Conservation (phyloP, 805 yeast genomes). For the Metschnikowia kofuensis region DNA sequence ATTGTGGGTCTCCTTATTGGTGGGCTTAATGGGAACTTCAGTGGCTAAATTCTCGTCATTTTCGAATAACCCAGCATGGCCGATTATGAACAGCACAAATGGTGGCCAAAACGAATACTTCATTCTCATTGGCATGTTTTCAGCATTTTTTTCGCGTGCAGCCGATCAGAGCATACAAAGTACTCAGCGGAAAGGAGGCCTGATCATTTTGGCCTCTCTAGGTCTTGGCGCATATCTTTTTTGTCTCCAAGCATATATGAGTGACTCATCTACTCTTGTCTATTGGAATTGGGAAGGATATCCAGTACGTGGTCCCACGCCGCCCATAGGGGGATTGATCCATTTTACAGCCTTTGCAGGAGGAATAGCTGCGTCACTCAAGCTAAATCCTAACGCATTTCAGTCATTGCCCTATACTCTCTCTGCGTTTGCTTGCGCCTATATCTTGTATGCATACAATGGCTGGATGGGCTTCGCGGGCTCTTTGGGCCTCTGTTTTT, state of each 20-base stretch:
- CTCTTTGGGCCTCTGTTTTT: conserved; percentile 58
- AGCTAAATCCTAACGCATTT: conserved; percentile 21
- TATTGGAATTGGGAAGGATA: conserved; percentile 97
- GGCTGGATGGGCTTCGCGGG: conserved; percentile 80
- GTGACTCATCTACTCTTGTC: conserved; percentile 84
- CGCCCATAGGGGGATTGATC: conserved; percentile 77
- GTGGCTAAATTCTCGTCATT: conserved; percentile 70
- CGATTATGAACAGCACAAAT: conserved; percentile 78
- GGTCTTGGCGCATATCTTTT: conserved; percentile 80
- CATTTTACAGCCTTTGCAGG: conserved; percentile 56
- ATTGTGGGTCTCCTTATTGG: conserved; percentile 53
- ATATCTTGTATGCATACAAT: conserved; percentile 45
- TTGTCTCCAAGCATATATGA: conserved; percentile 66
- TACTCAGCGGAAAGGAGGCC: conserved; percentile 33
- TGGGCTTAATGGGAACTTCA: conserved; percentile 74
- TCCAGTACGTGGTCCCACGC: conserved; percentile 82
- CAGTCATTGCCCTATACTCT: conserved; percentile 33
- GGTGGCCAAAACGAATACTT: conserved; percentile 86
- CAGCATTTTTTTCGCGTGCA: conserved; percentile 61
- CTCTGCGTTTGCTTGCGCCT: conserved; percentile 48
- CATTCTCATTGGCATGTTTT: conserved; percentile 55
- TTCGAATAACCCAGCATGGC: conserved; percentile 96
- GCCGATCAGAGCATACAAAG: background rate
- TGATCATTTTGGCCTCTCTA: conserved; percentile 48
- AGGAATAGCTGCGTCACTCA: conserved; percentile 43